Percentiles rank a stretch among this genome's conserved stretches.
Evolutionary conservation across 768 basidiomycete species (phyloP).

Genomic region (Trametes cubensis): DNA sequence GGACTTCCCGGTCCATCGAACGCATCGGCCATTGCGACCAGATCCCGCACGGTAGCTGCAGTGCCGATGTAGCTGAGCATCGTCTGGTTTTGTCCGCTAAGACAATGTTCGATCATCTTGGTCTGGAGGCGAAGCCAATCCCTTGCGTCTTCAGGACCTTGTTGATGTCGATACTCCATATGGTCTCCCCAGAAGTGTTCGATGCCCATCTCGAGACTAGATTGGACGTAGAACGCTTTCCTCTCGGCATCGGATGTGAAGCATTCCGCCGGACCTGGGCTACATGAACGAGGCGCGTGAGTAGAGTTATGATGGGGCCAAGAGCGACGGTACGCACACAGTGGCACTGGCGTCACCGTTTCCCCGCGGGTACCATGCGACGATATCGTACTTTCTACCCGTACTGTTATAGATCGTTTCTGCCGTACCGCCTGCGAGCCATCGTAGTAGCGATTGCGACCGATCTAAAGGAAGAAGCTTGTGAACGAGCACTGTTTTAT

Average conservation of each 20-base stretch:
- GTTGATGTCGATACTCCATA: neutral
- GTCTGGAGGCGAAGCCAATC: neutral
- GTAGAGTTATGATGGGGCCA: neutral
- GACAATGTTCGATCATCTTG: conserved; percentile 5
- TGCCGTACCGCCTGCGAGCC: too few relatives aligned
- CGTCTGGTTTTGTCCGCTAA: neutral
- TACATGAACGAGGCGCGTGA: neutral
- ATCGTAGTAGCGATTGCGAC: neutral
- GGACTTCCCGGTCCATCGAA: conserved; percentile 8
- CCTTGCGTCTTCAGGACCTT: neutral
- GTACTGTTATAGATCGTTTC: neutral
- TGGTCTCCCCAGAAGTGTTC: neutral
- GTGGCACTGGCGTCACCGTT: neutral
- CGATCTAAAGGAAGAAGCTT: neutral
- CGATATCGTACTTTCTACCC: conserved; percentile 10
- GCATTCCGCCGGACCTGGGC: conserved; percentile 12
- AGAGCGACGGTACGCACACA: neutral
- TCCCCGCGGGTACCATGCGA: conserved; percentile 9
- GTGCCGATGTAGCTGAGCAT: conserved; percentile 12
- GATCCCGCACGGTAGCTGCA: conserved; percentile 8
- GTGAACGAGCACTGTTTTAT: too few relatives aligned
- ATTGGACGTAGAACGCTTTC: neutral
- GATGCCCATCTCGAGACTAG: neutral
- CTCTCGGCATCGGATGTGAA: conserved; percentile 7
- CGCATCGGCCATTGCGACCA: conserved; percentile 11